Evolutionary conservation across 306 rosid genomes (phyloP), one percentile per base, ranked within the genome.

Genomic region (Acacia confusa): DNA sequence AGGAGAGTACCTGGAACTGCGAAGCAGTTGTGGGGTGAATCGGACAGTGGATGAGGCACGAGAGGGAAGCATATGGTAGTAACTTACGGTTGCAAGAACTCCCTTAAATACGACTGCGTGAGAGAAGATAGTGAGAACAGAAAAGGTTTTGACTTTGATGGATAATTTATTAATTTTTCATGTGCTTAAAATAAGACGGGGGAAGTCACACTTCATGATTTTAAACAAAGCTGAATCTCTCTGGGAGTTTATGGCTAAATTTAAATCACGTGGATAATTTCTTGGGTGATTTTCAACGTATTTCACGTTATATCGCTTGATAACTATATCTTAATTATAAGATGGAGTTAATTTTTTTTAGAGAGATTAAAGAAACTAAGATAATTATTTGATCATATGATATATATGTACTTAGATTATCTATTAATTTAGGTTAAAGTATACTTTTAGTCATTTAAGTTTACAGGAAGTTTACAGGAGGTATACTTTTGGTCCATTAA

Each of bases 1-100:
- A 32, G 8, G 70, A 32, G 20, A 45, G 44, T 44, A 85, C 82
- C 84, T 72, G 65, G 65, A 52, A 57, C 3, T 19, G 43, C 72
- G 81, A 24, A 67, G 70, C 34, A 44, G 45, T 10, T 32, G 67
- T 22, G 75, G 67, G 66, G 72, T 40, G 43, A 52, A 22, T 83
- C 75, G 64, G 50, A 12, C 82, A 7, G 52, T 38, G 20, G 72
- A 77, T 40, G 27, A 9, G 28, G 27, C 43, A 2, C 76, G 79
- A n/a, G 75, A 58, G 25, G 50, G 50, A 74, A 77, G 68, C 75
- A 86, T 83, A 24, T 40, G 38, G 28, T 11, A 6, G 9, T 10
- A n/a, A 20, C 11, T 68, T 20, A 11, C 1, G 52, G 12, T 4
- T 32, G 74, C 74, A n/a, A n/a, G 1, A 5, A 9, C 74, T 10